phyloP scores from a whole-genome alignment of 2,329 filamentous ascomycete species.

The Aspergillus melleus region DNA sequence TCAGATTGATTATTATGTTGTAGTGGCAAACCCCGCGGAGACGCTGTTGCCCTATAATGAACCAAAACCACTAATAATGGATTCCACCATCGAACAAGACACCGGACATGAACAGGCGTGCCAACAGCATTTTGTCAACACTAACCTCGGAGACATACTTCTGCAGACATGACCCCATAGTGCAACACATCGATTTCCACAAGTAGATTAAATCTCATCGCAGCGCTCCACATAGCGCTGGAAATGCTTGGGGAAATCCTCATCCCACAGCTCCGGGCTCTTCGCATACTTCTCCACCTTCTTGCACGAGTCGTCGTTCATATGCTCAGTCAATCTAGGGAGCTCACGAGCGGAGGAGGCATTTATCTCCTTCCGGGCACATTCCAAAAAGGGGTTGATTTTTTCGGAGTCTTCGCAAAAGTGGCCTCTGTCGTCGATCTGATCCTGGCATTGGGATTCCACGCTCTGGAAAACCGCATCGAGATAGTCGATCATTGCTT shows the following conservation, averaged over 20 bases:
- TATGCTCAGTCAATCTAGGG: neutral
- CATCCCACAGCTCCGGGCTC: neutral
- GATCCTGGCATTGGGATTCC: neutral
- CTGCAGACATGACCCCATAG: too few species aligned
- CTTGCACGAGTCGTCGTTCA: neutral
- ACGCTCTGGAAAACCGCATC: neutral
- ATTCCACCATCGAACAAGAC: too few species aligned
- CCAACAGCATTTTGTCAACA: too few species aligned
- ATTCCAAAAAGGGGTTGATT: neutral
- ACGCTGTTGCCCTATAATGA: too few species aligned
- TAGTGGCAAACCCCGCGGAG: too few species aligned
- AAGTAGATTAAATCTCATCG: neutral
- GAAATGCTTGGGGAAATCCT: slow-evolving; percentile 1
- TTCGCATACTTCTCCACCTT: neutral
- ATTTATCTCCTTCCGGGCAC: neutral
- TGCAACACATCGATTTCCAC: neutral
- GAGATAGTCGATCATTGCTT: neutral
- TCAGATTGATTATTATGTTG: too few species aligned
- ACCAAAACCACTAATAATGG: too few species aligned
- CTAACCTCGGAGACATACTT: too few species aligned
- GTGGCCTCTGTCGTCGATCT: neutral
- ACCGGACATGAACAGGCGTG: too few species aligned
- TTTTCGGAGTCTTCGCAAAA: neutral
- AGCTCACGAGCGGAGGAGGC: neutral
- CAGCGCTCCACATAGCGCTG: neutral